Evolutionary conservation across 1,284 basidiomycete genomes (phyloP), one percentile per base, ranked within the genome.

Genomic region (Fomitopsis pinicola): DNA sequence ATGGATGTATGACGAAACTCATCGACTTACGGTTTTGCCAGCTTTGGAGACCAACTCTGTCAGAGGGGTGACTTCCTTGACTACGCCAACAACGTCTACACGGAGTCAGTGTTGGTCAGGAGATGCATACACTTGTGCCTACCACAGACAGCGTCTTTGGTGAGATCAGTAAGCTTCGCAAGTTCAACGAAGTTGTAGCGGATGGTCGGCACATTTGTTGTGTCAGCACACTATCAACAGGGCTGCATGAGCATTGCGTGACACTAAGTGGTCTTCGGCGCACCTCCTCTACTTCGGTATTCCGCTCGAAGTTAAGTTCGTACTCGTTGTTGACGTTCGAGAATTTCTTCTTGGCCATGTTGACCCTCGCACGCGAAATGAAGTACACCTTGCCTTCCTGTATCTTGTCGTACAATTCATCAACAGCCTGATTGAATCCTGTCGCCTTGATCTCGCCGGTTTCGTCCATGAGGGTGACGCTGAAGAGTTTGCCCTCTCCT

Each of bases 301-400:
- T 81, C 64, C 84, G 87, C 66, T 96, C 94, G n/a, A 99, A 83
- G 55, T 80, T 83, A 64, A 99, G 87, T 73, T 99, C 97, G 71
- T 99, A 99, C 72, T 99, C 96, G 73, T 97, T 98, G 66, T 84
- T 79, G 55, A 97, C 76, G 71, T 92, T 94, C 57, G 86, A 92
- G 76, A 97, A 99, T 77, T 98, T 97, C 79, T 97, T 98, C 80
- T 98, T 99, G 52, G 97, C 96, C 36, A 98, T 87, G 72, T 94
- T 93, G 71, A 99, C 91, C 59, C 92, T 86, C 8, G 92, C 97
- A 70, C 92, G 94, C 1, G 93, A 94, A 63, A 99, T 83, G 72
- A 85, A 94, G 76, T 95, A 99, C 10, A 97, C 95, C 73, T 96
- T 95, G 59, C 92, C 93, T 73, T 98, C 96, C 69, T 97, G 85